Conservation (phyloP, 768 basidiomycete genomes). For the Suillus luteus region DNA sequence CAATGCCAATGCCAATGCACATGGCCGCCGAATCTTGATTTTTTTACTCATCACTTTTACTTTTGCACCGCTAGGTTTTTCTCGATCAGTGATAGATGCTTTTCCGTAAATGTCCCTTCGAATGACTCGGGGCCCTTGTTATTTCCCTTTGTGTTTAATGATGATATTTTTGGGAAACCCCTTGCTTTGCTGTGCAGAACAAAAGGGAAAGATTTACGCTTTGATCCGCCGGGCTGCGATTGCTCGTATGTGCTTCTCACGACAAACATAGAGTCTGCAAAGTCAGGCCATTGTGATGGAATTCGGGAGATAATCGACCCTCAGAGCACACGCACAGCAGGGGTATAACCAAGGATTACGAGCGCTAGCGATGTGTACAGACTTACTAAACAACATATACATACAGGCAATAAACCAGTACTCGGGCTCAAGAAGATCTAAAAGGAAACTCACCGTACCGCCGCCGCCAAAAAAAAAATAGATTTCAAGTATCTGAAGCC, state of each 20-base stretch:
- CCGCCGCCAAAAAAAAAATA: constrained; percentile 5
- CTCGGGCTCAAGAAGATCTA: constrained; percentile 37
- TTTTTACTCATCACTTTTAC: not conserved
- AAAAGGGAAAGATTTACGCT: constrained; percentile 3
- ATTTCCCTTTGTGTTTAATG: not conserved
- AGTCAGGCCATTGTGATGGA: not conserved
- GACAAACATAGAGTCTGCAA: not conserved
- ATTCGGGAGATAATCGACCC: not conserved
- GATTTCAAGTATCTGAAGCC: constrained; percentile 32
- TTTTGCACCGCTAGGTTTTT: not conserved
- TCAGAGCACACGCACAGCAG: not conserved
- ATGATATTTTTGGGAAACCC: not conserved
- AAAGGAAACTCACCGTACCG: constrained; percentile 23
- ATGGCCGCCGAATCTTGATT: constrained; percentile 28
- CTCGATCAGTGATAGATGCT: not conserved
- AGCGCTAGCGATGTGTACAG: constrained; percentile 16
- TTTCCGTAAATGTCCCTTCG: not conserved
- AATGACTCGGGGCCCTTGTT: not conserved
- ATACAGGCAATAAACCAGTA: constrained; percentile 23
- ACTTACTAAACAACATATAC: constrained; percentile 22
- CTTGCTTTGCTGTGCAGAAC: not conserved
- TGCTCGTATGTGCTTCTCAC: not conserved
- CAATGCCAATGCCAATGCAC: constrained; percentile 33
- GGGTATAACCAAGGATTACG: not conserved
- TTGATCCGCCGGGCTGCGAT: constrained; percentile 3